phyloP scores from a whole-genome alignment of 148 eudicot species.

The Amaranthus hypochondriacus region DNA sequence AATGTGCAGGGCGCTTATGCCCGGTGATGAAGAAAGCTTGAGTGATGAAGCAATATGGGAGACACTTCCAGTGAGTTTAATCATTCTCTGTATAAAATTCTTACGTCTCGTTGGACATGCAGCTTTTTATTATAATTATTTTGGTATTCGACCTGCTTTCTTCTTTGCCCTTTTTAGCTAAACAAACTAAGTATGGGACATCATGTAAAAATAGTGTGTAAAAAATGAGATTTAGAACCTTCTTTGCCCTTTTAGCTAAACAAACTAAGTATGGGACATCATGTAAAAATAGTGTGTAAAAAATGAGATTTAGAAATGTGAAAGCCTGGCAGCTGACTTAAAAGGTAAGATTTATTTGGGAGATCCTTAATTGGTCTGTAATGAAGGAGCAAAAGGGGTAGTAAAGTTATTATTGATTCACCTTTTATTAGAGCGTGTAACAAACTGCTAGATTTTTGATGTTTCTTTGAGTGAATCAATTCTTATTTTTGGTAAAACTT shows the following conservation, averaged over 20 bases:
- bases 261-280: conserved; percentile 4
- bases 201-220: not conserved
- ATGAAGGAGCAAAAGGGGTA: not conserved
- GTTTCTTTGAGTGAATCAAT: not conserved
- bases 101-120: not conserved
- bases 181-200: conserved; percentile 2
- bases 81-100: not conserved
- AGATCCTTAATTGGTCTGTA: not conserved
- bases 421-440: not conserved
- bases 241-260: not conserved
- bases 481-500: not conserved
- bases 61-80: conserved; percentile 83
- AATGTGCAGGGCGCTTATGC: conserved; percentile 95
- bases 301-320: not conserved
- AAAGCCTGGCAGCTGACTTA: not conserved
- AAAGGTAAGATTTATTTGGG: not conserved
- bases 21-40: conserved; percentile 90
- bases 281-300: not conserved
- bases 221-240: not conserved
- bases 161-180: not conserved
- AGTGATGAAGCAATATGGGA: conserved; percentile 97
- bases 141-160: not conserved
- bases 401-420: not conserved
- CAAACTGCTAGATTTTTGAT: not conserved
- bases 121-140: not conserved